Base-by-base conservation (phyloP, 2,329 filamentous ascomycete species). In the Elsinoe batatas region DNA sequence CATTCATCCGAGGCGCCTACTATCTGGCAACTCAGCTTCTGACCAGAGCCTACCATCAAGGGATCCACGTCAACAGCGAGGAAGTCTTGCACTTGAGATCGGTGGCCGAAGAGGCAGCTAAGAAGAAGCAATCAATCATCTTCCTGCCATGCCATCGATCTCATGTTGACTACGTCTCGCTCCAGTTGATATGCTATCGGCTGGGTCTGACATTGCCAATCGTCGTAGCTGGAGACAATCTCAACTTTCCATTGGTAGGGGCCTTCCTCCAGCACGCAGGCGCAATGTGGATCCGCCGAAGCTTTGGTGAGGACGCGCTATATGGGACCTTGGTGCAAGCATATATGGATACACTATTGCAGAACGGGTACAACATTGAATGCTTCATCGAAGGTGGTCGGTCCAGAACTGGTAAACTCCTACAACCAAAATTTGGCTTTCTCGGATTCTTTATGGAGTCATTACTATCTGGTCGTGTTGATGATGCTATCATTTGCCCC, bases 301-400 rank as follows among this genome's bases (percentile, higher is more conserved):
- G 87, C 51, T 98, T 98, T 70, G 91, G 90, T 40, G 88, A 95
- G 59, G 93, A 98, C 67, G 81, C 87, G 35, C 74, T 98, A 0
- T 98, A 98, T 68, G 82, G 83, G 4, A 91, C 91, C 0, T 76
- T 97, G n/a, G 91, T 98, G 5, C 93, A 98, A 69, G 82, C 90
- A 5, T 98, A 98, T 65, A 90, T 98, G 63, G 93, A 98, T 68
- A 94, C 89, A 0, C 69, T 98, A 42, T 76, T 98, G 2, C 88
- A 93, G 65, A 84, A 88, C 60, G 93, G 93, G 0, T 95, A 85
- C 71, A 97, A 98, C 67, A 82, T 98, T 49, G 91, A 96, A 69
- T 98, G 93, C 69, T 98, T 98, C 64, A 94, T 98, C 55, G 93
- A 98, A 72, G 93, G 93, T 13, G 91, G 91, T 1, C 80, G 93